Conservation (phyloP, 2,329 filamentous ascomycete species). For the Diaporthe sp. region DNA sequence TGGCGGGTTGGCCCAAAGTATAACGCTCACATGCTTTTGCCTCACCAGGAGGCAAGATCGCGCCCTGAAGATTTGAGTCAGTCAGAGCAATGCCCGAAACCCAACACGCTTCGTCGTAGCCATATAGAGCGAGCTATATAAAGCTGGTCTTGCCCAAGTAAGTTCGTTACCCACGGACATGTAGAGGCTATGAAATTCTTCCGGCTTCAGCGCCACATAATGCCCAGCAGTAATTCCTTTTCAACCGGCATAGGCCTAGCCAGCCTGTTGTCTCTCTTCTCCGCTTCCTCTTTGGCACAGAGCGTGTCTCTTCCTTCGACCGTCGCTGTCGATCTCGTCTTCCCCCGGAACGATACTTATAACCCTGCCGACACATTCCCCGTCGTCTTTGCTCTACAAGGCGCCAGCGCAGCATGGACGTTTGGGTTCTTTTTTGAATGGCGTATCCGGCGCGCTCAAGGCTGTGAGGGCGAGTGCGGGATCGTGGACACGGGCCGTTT, state of each 20-base stretch:
- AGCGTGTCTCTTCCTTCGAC: constrained; percentile 45
- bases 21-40: constrained; percentile 1
- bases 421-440: constrained; percentile 21
- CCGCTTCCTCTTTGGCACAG: neutral
- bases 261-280: neutral
- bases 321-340: constrained; percentile 47
- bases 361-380: constrained; percentile 44
- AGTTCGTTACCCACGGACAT: neutral
- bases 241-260: neutral
- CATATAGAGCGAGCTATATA: neutral
- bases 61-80: constrained; percentile 1
- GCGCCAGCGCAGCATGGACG: constrained; percentile 37
- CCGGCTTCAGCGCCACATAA: neutral
- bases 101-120: neutral
- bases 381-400: constrained; percentile 47
- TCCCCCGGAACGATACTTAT: constrained; percentile 50
- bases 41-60: neutral
- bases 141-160: neutral
- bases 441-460: constrained; percentile 4
- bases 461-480: constrained; percentile 3
- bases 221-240: neutral
- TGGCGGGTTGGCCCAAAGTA: neutral
- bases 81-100: constrained; percentile 5
- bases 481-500: constrained; percentile 15
- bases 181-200: too few relatives aligned